phyloP scores from a whole-genome alignment of 2,329 filamentous ascomycete genomes.

The Neofusicoccum sp. region DNA sequence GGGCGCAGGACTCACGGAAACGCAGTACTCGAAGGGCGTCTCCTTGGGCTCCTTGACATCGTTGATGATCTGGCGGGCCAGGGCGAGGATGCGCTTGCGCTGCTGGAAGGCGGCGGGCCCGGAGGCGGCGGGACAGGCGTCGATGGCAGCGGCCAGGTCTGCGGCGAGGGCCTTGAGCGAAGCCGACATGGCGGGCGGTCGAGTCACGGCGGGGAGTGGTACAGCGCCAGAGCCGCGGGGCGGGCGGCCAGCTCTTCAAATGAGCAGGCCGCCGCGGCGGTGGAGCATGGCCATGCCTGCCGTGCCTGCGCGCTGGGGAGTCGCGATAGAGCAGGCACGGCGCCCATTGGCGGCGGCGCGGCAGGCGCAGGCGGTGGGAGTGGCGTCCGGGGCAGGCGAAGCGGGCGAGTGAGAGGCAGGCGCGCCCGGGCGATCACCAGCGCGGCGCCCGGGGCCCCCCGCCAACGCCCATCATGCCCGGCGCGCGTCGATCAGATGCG shows the following conservation, averaged over 20 bases:
- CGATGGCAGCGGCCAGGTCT: neutral
- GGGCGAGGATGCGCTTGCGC: neutral
- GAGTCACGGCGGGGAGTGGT: neutral
- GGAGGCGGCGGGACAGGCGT: neutral
- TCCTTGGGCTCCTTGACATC: conserved; percentile 13
- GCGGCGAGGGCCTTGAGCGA: neutral
- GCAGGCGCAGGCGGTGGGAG: neutral
- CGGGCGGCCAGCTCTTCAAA: neutral
- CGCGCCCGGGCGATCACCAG: neutral
- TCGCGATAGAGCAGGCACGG: neutral
- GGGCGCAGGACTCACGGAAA: neutral
- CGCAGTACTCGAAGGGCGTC: conserved; percentile 10
- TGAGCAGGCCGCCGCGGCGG: neutral
- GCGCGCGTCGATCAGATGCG: neutral
- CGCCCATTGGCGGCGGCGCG: too few species aligned
- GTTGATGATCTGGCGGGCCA: conserved; percentile 8
- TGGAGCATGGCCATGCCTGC: neutral
- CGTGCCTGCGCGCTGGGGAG: neutral
- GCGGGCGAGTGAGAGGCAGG: neutral
- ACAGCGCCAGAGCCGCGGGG: neutral
- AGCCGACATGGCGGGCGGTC: neutral
- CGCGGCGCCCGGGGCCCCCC: neutral
- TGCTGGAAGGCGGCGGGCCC: neutral
- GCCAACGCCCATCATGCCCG: neutral
- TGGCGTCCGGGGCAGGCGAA: neutral